Conservation (phyloP, 495 filamentous ascomycete genomes). For the Hypoxylon subgilvum region DNA sequence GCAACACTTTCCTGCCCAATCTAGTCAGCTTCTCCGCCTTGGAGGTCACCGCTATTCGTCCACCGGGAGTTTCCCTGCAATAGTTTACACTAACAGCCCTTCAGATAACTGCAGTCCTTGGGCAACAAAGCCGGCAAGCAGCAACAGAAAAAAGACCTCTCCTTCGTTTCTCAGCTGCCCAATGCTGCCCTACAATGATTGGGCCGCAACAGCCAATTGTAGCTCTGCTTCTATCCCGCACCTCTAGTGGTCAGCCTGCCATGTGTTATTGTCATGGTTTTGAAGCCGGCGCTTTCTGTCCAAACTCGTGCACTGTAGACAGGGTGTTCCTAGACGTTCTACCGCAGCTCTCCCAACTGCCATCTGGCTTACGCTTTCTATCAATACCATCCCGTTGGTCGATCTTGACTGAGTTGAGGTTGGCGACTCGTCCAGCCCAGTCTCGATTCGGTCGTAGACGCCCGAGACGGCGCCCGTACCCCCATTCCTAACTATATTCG, state of each 20-base stretch:
- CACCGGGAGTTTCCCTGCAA: constrained; percentile 34
- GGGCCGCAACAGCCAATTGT: constrained; percentile 36
- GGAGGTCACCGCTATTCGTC: constrained; percentile 40
- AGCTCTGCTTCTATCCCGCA: constrained; percentile 15
- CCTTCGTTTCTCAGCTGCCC: constrained; percentile 38
- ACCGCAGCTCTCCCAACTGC: constrained; percentile 22
- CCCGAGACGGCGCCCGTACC: constrained; percentile 32
- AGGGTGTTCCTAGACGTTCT: constrained; percentile 35
- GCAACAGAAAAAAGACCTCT: constrained; percentile 15
- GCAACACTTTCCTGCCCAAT: constrained; percentile 43
- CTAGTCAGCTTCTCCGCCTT: constrained; percentile 35
- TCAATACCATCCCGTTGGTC: constrained; percentile 24
- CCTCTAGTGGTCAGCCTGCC: constrained; percentile 16
- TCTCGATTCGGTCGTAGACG: constrained; percentile 35
- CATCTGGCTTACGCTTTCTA: constrained; percentile 26
- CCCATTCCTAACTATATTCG: constrained; percentile 21
- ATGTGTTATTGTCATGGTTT: constrained; percentile 31
- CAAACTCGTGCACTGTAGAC: constrained; percentile 26
- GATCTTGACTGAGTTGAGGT: constrained; percentile 35
- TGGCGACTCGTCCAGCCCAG: constrained; percentile 31
- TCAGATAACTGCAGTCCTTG: constrained; percentile 28
- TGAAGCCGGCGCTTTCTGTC: constrained; percentile 11
- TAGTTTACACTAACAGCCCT: constrained; percentile 22
- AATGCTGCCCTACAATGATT: constrained; percentile 44
- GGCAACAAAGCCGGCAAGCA: constrained; percentile 32